Conservation (phyloP, 768 basidiomycete species). For the Leccinum imitatum region DNA sequence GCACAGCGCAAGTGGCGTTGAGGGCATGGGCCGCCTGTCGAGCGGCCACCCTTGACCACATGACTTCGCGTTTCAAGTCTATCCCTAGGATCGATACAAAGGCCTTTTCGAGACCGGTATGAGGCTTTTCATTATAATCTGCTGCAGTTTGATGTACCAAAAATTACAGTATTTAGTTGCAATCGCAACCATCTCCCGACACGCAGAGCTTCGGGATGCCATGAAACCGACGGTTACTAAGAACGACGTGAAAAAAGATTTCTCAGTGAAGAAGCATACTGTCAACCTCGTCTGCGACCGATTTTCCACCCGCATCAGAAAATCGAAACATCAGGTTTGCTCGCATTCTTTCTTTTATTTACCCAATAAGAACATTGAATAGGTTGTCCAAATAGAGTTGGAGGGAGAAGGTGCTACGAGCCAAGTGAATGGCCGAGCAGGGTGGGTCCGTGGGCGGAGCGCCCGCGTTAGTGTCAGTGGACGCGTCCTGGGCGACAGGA, state of each 20-base stretch:
- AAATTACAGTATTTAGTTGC: slow-evolving; percentile 39
- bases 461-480: slow-evolving; percentile 32
- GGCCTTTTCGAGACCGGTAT: slow-evolving; percentile 33
- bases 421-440: slow-evolving; percentile 20
- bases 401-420: background rate
- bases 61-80: slow-evolving; percentile 15
- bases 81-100: slow-evolving; percentile 23
- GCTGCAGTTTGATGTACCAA: background rate
- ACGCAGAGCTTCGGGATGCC: slow-evolving; percentile 46
- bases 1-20: slow-evolving; percentile 30
- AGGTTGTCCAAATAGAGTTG: slow-evolving; percentile 25
- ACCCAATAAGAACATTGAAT: background rate
- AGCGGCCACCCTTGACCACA: slow-evolving; percentile 29
- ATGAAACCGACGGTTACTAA: slow-evolving; percentile 44
- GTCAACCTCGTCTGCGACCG: slow-evolving; percentile 40
- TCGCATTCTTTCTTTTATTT: background rate
- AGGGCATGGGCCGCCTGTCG: slow-evolving; percentile 48
- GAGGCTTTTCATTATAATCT: background rate
- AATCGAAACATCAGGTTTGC: slow-evolving; percentile 40
- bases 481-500: slow-evolving; percentile 15
- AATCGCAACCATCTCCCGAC: slow-evolving; percentile 45
- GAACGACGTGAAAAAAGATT: slow-evolving; percentile 40
- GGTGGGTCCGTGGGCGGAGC: slow-evolving; percentile 36
- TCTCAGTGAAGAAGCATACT: slow-evolving; percentile 26
- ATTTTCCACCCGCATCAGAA: slow-evolving; percentile 44